Base-by-base conservation (phyloP, 441 rosid species). In the Biscutella laevigata region DNA sequence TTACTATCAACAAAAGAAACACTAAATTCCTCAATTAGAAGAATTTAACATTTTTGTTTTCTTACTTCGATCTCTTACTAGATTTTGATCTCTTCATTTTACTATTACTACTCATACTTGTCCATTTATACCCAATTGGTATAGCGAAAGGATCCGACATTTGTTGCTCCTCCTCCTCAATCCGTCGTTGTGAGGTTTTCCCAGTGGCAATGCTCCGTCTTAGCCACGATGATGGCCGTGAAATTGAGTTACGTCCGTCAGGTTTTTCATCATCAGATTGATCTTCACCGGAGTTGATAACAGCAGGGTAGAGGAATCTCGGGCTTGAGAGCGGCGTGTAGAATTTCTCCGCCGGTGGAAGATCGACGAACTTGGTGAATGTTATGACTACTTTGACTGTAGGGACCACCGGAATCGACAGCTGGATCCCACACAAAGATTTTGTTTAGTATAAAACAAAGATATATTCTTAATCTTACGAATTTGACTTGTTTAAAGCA, bases 321-420 rank as follows among this genome's bases (percentile, higher is more conserved):
- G 98, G 98, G 29, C 98, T 92, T 5, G 98, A 83, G 27, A 79
- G 68, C 4, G 98, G 98, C 7, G 98, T 92, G 77, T 71, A 92
- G 76, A 92, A 92, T 28, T 76, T 71, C 12, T 92, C 98, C 0
- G 74, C 63, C 8, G 95, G 74, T 26, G 62, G 91, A 24, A 92
- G 82, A 39, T 92, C 98, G 1, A 80, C 74, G 53, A 88, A 92
- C 63, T 88, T 92, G 2, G 96, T 85, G 78, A 88, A 92, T 3
- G 98, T 86, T 53, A 92, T 81, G 61, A 92, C 91, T 63, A 92
- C 96, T 62, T 87, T 80, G 47, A 92, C 95, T 0, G 98, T 85
- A 3, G 98, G 98, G 44, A 91, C 91, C 63, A 92, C 96, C 38
- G 98, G 98, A 39, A 88, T 92, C 0, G 98, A 94, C 56, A 92